phyloP scores from a whole-genome alignment of 2,329 filamentous ascomycete species.

The Microcyclospora pomicola region DNA sequence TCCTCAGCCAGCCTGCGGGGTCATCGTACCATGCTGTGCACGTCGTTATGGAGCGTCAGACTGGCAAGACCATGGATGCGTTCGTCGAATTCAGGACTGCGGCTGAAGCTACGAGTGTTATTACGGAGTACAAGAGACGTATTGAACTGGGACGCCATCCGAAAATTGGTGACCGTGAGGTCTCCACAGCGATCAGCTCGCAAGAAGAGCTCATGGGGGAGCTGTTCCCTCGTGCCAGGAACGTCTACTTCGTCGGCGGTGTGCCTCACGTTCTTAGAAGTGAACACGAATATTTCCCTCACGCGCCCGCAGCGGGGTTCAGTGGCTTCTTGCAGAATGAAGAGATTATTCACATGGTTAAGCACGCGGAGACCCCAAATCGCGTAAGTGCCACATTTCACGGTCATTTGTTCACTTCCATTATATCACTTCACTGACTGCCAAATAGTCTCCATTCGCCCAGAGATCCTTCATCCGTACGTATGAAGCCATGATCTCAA shows the following conservation, averaged over 20 bases:
- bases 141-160: slow-evolving; percentile 25
- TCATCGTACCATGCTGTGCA: slow-evolving; percentile 35
- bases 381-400: slow-evolving; percentile 27
- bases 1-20: slow-evolving; percentile 20
- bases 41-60: slow-evolving; percentile 44
- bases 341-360: slow-evolving; percentile 33
- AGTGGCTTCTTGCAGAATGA: slow-evolving; percentile 38
- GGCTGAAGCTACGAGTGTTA: slow-evolving; percentile 26
- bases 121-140: slow-evolving; percentile 25
- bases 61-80: slow-evolving; percentile 43
- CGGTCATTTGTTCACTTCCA: not conserved
- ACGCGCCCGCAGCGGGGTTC: slow-evolving; percentile 36
- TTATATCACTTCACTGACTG: slow-evolving; percentile 1
- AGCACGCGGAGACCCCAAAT: slow-evolving; percentile 35
- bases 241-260: slow-evolving; percentile 31
- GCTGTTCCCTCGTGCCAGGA: slow-evolving; percentile 39
- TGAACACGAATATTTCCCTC: slow-evolving; percentile 31
- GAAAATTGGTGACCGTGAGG: slow-evolving; percentile 34
- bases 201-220: slow-evolving; percentile 37
- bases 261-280: slow-evolving; percentile 21
- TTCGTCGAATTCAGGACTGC: slow-evolving; percentile 34
- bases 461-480: slow-evolving; percentile 37
- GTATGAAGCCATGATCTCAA: slow-evolving; percentile 39
- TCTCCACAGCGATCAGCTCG: slow-evolving; percentile 32
- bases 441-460: slow-evolving; percentile 33